A percentile compares a stretch with the other conserved stretches of the same genome.
Conservation (phyloP, 2,329 filamentous ascomycete genomes). For the Hypoxylon sp. region DNA sequence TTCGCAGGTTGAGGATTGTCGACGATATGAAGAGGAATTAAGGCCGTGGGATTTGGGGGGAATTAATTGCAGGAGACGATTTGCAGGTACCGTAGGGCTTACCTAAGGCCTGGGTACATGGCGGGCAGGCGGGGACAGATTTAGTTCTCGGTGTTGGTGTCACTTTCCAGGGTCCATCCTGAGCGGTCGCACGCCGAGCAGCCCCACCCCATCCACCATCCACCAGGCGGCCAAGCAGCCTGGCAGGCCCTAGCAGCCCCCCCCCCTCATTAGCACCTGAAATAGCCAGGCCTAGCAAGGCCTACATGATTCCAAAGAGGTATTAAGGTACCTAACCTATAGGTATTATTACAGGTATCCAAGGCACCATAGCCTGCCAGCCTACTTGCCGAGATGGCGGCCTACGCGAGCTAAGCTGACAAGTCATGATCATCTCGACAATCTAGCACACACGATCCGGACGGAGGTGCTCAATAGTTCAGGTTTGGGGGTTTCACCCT, state of each 20-base stretch:
- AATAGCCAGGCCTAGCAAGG: too few relatives aligned
- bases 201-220: conserved; percentile 27
- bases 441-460: too few relatives aligned
- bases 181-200: conserved; percentile 25
- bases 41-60: conserved; percentile 17
- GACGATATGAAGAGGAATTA: conserved; percentile 18
- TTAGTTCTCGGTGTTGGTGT: conserved; percentile 32
- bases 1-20: conserved; percentile 25
- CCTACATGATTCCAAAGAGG: too few relatives aligned
- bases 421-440: too few relatives aligned
- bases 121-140: conserved; percentile 8
- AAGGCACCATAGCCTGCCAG: too few relatives aligned
- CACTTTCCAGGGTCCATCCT: conserved; percentile 27
- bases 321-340: too few relatives aligned
- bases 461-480: conserved; percentile 3
- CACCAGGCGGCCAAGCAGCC: too few relatives aligned
- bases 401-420: too few relatives aligned
- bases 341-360: too few relatives aligned
- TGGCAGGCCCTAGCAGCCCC: too few relatives aligned
- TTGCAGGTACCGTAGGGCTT: conserved; percentile 32
- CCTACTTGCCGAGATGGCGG: too few relatives aligned
- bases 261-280: too few relatives aligned
- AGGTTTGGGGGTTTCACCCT: conserved; percentile 24
- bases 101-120: conserved; percentile 9
- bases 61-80: conserved; percentile 34